Base-by-base conservation (phyloP, 1,139 yeast genomes). In the Suhomyces bolitotheri region DNA sequence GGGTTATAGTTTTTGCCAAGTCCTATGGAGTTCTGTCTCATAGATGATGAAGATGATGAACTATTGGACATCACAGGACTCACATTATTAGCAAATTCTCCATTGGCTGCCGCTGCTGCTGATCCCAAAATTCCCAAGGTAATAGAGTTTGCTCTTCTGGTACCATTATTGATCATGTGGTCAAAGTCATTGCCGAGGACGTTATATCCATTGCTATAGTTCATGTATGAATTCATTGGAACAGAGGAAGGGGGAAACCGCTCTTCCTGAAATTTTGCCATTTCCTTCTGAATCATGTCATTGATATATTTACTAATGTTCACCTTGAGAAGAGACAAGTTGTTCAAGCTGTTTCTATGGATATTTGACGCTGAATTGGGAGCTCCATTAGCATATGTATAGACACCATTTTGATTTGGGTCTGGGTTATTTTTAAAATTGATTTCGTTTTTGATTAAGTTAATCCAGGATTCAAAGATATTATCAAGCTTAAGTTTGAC, bases 381-480 rank as follows among this genome's bases (percentile, higher is more conserved):
- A n/a, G 11, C 21, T 3, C 22, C 30, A 13, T 25, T 31, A 2
- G 16, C 13, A 17, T 6, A n/a, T 11, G 11, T 25, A 4, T 3
- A 20, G 16, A 9, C 3, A 7, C 31, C 34, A 15, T 25, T 21
- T 10, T 27, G 38, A 7, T 9, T 12, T 7, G 17, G 4, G 8
- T 33, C 38, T 9, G 25, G 9, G 4, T 23, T 30, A 16, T 31
- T 34, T 25, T 38, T 41, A 8, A 31, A 17, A 23, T 10, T 34
- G 13, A 45, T 45, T 22, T 45, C 43, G 17, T 16, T 21, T 21
- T 43, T 46, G 12, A 56, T 36, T 24, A 53, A 49, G 13, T 50
- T 47, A 36, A 56, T 38, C 63, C 63, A 59, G n/a, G 49, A 45
- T 25, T 55, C 61, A 31, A 56, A 54, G n/a, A 55, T 53, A n/a